Evolutionary conservation across 164 flowering plant species (phyloP), one percentile per base, ranked within the genome.

Genomic region (Pachysandra terminalis): DNA sequence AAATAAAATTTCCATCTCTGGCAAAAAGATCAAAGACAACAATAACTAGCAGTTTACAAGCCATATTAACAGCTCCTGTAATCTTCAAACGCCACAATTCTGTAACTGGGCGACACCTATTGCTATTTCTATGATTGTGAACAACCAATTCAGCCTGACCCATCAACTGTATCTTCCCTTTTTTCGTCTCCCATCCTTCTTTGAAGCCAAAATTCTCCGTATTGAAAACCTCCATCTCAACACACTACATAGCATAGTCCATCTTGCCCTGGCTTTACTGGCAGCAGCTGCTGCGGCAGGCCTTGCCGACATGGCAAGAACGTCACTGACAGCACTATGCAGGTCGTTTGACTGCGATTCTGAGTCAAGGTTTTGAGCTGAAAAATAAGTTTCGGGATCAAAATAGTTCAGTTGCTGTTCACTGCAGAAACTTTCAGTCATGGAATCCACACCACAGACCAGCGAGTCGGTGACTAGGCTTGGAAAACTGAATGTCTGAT

Each of bases 191-290:
- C 27, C 62, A 26, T 61, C 65, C 65, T 58, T 74, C 57, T 71
- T 77, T 26, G 70, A 74, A 45, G 80, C 77, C 53, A 77, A 51
- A 37, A 70, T 70, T 25, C 74, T 77, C 65, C 40, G 68, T 27
- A 77, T 71, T 26, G 65, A 64, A 61, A 59, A 75, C 22, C 61
- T 74, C 80, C 87, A 89, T 65, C 77, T 81, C 26, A 87, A 66
- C 68, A 87, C 82, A 32, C 80, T 74, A 17, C 48, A 80, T 17
- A 89, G 69, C 73, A 78, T 80, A 52, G 59, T 79, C 95, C 95
- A 89, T 63, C 83, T 82, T 59, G 69, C 79, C 55, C 80, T 78
- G 68, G 90, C 86, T 65, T 74, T 76, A 41, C 37, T 68, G 52
- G 54, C 24, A 0, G 71, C 71, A 37, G 55, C 66, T 58, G 73